Evolutionary conservation across 1,284 basidiomycete species (phyloP).

Genomic region (Phellinidium pouzarii): DNA sequence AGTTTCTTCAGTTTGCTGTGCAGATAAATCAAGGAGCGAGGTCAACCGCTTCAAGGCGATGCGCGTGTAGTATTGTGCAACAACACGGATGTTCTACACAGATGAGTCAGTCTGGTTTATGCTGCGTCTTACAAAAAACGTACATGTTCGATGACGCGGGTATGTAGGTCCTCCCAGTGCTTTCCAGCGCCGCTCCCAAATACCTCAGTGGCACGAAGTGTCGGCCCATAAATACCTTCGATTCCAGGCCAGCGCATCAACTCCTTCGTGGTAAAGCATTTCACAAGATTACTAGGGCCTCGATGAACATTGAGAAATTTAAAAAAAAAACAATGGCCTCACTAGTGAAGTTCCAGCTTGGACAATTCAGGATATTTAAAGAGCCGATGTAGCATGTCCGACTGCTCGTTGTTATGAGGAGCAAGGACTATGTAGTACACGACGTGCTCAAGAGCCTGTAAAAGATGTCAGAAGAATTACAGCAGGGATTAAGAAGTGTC

Average conservation of each 20-base stretch:
- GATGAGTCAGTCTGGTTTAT: slow-evolving; percentile 7
- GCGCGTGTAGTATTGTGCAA: slow-evolving; percentile 91
- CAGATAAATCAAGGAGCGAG: slow-evolving; percentile 81
- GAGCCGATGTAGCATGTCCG: slow-evolving; percentile 90
- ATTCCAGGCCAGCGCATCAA: slow-evolving; percentile 99
- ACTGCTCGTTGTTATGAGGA: slow-evolving; percentile 95
- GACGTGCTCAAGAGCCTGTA: slow-evolving; percentile 84
- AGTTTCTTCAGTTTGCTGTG: slow-evolving; percentile 79
- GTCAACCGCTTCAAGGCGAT: slow-evolving; percentile 84
- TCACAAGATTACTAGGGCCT: slow-evolving; percentile 77
- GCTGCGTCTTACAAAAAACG: slow-evolving; percentile 25
- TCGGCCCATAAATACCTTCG: slow-evolving; percentile 81
- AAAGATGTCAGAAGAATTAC: slow-evolving; percentile 15
- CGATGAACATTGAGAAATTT: slow-evolving; percentile 14
- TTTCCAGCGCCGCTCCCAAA: slow-evolving; percentile 66
- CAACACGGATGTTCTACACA: slow-evolving; percentile 87
- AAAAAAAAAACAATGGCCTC: slow-evolving; percentile 28
- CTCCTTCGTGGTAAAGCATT: slow-evolving; percentile 94
- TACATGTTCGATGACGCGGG: slow-evolving; percentile 95
- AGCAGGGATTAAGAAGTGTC: slow-evolving; percentile 26
- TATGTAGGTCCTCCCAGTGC: slow-evolving; percentile 94
- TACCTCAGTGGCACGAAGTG: slow-evolving; percentile 74
- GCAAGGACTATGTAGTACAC: slow-evolving; percentile 93
- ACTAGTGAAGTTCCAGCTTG: slow-evolving; percentile 86
- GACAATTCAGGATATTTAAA: slow-evolving; percentile 72